phyloP scores from a whole-genome alignment of 495 filamentous ascomycete genomes.

The Aspergillus ellipticus region DNA sequence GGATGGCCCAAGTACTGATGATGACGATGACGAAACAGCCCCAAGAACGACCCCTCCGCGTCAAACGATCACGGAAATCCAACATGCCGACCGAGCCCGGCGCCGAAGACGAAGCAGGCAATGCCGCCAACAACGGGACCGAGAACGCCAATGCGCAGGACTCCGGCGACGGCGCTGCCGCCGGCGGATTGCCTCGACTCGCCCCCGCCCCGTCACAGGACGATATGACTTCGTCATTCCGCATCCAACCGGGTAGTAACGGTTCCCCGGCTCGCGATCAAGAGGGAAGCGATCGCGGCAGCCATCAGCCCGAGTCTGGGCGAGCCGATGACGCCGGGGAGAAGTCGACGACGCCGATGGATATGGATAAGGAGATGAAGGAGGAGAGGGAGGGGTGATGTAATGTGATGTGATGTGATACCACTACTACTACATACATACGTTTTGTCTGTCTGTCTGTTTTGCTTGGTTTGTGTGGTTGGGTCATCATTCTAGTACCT shows the following conservation, averaged over 20 bases:
- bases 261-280: slow-evolving; percentile 23
- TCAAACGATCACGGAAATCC: slow-evolving; percentile 69
- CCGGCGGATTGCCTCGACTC: slow-evolving; percentile 32
- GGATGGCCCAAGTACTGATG: background rate
- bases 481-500: too few species aligned
- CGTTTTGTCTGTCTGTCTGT: slow-evolving; percentile 19
- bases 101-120: slow-evolving; percentile 19
- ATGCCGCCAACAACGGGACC: slow-evolving; percentile 13
- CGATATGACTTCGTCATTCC: slow-evolving; percentile 41
- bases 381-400: slow-evolving; percentile 24
- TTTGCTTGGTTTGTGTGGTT: slow-evolving; percentile 21
- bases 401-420: slow-evolving; percentile 8
- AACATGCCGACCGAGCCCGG: slow-evolving; percentile 20
- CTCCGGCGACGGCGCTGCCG: slow-evolving; percentile 8
- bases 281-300: slow-evolving; percentile 23
- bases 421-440: slow-evolving; percentile 1
- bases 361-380: slow-evolving; percentile 41
- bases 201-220: slow-evolving; percentile 42
- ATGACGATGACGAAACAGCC: slow-evolving; percentile 50
- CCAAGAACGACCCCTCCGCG: slow-evolving; percentile 84
- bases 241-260: slow-evolving; percentile 31
- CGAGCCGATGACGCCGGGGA: slow-evolving; percentile 22
- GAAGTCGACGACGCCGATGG: slow-evolving; percentile 36
- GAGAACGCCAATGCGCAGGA: slow-evolving; percentile 10
- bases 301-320: slow-evolving; percentile 11